These are phyloP conservation scores for Candida cerambycidarum DNA, from an alignment of 805 yeast genomes.

Conservation along the genomic window DNA sequence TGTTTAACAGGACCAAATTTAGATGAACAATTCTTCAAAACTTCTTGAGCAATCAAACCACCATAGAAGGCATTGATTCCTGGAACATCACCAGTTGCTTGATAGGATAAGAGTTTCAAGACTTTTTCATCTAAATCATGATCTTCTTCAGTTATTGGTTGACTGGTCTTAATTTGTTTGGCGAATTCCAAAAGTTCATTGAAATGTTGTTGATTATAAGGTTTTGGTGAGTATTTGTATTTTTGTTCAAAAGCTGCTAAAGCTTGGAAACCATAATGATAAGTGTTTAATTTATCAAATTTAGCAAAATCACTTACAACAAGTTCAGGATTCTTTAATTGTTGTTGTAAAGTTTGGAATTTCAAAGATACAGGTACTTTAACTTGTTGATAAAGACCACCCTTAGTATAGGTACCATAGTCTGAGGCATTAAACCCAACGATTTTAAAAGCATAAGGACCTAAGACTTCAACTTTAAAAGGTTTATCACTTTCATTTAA, in stretches of 20 bases:
- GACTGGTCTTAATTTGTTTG: conserved; percentile 55
- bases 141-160: conserved; percentile 56
- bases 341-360: conserved; percentile 65
- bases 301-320: conserved; percentile 88
- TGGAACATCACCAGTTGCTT: conserved; percentile 89
- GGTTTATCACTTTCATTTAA: conserved; percentile 69
- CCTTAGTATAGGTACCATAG: conserved; percentile 67
- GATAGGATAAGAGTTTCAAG: conserved; percentile 72
- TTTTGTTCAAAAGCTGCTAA: conserved; percentile 67
- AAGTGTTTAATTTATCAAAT: conserved; percentile 86
- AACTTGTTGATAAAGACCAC: conserved; percentile 92
- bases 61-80: conserved; percentile 88
- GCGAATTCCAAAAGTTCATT: conserved; percentile 60
- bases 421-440: conserved; percentile 38
- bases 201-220: conserved; percentile 75
- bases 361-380: conserved; percentile 69
- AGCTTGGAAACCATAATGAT: conserved; percentile 91
- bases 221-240: conserved; percentile 74
- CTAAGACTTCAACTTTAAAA: conserved; percentile 77
- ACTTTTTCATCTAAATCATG: conserved; percentile 59
- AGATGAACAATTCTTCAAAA: conserved; percentile 90
- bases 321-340: conserved; percentile 75
- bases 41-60: conserved; percentile 95
- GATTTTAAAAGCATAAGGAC: conserved; percentile 91
- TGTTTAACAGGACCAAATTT: conserved; percentile 94